Base-by-base conservation (phyloP, 2,329 filamentous ascomycete species). In the Nothophaeocryptopus gaeumannii region DNA sequence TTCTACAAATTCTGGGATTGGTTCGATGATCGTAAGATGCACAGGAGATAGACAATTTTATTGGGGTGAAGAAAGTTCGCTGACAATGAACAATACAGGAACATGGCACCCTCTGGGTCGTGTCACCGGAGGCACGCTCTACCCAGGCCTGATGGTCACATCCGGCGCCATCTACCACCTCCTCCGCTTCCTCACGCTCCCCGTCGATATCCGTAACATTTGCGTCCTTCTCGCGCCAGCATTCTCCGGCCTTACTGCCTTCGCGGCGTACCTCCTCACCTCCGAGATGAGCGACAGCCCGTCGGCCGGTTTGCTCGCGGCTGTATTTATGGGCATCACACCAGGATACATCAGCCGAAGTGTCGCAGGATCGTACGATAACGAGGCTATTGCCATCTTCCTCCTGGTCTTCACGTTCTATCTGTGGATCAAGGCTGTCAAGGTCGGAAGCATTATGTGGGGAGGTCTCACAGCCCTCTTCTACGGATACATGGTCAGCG, bases 1-100 rank as follows among this genome's bases (percentile, higher is more conserved):
- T 97, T 99, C 76, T 95, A 96, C 73, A 90, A 88, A 72, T 99
- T 99, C 71, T 99, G 93, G 93, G 92, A 99, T 72, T 99, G 93
- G 93, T 99, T 99, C 68, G 93, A 99, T 74, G 93, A 99, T 78
- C 85, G 93, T 85, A 78, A 58, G 82, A 52, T 26, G 20, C 20
- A 26, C 20, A 26, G 26, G 33, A 33, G 32, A 26, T 36, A 11
- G 8, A 16, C 12, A 26, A 9, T 10, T 44, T 29, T 4, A 13
- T 1, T 16, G 14, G 13, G 12, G 32, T 20, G 12, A 20, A n/a
- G 35, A 36, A 20, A 37, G 14, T 33, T 35, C n/a, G 40, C 45
- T 47, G 20, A 50, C 29, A 31, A 14, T 13, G 38, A 38, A 29
- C 8, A 31, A 39, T 39, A 57, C 57, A 85, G 83, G 82, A 77